These are phyloP conservation scores for Aspergillus panamensis DNA, from an alignment of 495 filamentous ascomycete species.

Conservation along the genomic window DNA sequence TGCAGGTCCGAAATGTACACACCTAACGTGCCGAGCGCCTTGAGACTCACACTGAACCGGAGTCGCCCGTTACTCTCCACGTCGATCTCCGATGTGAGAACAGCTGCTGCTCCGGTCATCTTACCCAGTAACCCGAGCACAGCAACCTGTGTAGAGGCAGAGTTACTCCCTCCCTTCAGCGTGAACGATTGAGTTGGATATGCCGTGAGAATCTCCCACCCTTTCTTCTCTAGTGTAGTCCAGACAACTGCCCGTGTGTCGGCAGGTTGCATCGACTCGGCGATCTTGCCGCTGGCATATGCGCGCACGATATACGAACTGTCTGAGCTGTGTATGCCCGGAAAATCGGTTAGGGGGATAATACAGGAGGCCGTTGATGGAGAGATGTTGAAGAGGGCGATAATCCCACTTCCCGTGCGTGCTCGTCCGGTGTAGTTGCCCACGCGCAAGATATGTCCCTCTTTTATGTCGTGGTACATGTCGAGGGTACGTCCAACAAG, in stretches of 20 bases:
- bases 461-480: slow-evolving; percentile 70
- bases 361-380: slow-evolving; percentile 56
- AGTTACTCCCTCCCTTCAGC: slow-evolving; percentile 20
- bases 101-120: slow-evolving; percentile 83
- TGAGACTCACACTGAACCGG: slow-evolving; percentile 62
- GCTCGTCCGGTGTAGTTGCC: slow-evolving; percentile 67
- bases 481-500: slow-evolving; percentile 65
- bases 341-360: slow-evolving; percentile 66
- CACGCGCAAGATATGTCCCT: slow-evolving; percentile 68
- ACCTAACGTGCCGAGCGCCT: slow-evolving; percentile 78
- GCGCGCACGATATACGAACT: slow-evolving; percentile 66
- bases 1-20: slow-evolving; percentile 63
- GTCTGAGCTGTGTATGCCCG: slow-evolving; percentile 51
- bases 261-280: slow-evolving; percentile 41
- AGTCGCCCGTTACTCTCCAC: slow-evolving; percentile 57
- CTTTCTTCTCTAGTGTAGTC: slow-evolving; percentile 57
- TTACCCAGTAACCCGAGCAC: slow-evolving; percentile 82
- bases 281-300: slow-evolving; percentile 65
- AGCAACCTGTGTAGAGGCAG: slow-evolving; percentile 46
- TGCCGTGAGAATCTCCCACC: slow-evolving; percentile 79
- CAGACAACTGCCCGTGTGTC: slow-evolving; percentile 46
- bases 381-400: slow-evolving; percentile 82
- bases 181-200: slow-evolving; percentile 60
- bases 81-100: slow-evolving; percentile 56
- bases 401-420: slow-evolving; percentile 64